phyloP scores from a whole-genome alignment of 768 basidiomycete genomes.

The Leccinellum luteum region DNA sequence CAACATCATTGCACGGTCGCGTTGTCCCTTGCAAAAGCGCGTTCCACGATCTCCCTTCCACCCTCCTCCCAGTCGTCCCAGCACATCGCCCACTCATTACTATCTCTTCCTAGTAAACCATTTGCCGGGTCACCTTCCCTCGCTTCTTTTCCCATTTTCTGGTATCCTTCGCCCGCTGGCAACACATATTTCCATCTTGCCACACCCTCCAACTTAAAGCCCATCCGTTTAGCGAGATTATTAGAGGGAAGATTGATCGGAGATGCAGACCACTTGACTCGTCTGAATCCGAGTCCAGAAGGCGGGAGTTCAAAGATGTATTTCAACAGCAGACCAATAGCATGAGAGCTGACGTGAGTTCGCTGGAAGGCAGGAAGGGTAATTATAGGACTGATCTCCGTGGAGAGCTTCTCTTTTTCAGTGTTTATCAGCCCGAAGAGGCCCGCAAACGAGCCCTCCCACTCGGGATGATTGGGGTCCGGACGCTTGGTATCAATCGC shows the following conservation, averaged over 20 bases:
- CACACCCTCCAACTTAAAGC: slow-evolving; percentile 44
- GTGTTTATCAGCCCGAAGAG: slow-evolving; percentile 34
- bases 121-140: slow-evolving; percentile 26
- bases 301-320: slow-evolving; percentile 27
- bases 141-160: slow-evolving; percentile 27
- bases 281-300: slow-evolving; percentile 42
- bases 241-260: slow-evolving; percentile 37
- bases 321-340: slow-evolving; percentile 33
- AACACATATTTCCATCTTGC: slow-evolving; percentile 42
- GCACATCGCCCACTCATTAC: slow-evolving; percentile 33
- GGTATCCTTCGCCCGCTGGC: slow-evolving; percentile 21
- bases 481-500: slow-evolving; percentile 38
- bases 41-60: slow-evolving; percentile 31
- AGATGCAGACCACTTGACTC: slow-evolving; percentile 44
- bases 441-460: slow-evolving; percentile 36
- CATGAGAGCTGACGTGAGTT: slow-evolving; percentile 42
- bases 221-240: slow-evolving; percentile 42
- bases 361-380: slow-evolving; percentile 37
- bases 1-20: too few relatives aligned
- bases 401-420: slow-evolving; percentile 14
- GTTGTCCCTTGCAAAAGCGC: background rate
- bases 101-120: slow-evolving; percentile 29
- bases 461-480: slow-evolving; percentile 25
- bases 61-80: slow-evolving; percentile 45
- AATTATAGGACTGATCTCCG: slow-evolving; percentile 35